Evolutionary conservation across 208 protist genomes (phyloP).

Genomic region (Wallacemonas collosoma): DNA sequence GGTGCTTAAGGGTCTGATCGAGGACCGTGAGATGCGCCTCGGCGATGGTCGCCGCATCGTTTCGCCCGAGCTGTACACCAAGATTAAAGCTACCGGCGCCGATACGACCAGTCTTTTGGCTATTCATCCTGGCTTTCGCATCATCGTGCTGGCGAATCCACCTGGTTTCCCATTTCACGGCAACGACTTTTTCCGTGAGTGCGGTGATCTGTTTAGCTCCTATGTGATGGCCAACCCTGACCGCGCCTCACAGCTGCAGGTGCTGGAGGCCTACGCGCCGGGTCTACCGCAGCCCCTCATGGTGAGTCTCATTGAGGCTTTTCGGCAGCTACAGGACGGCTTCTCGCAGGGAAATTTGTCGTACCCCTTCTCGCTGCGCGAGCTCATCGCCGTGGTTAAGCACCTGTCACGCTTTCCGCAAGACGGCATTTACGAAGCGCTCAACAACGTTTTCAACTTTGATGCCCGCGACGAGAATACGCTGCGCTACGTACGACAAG

Average conservation of each 20-base stretch:
- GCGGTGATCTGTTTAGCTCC: constrained; percentile 91
- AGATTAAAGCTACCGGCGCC: constrained; percentile 4
- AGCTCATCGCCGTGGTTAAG: constrained; percentile 94
- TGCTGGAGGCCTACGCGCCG: constrained; percentile 76
- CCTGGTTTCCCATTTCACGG: constrained; percentile 95
- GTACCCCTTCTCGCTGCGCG: constrained; percentile 92
- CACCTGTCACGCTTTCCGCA: constrained; percentile 90
- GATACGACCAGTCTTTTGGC: constrained; percentile 29
- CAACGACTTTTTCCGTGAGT: constrained; percentile 94
- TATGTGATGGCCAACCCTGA: constrained; percentile 94
- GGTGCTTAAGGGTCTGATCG: constrained; percentile 88
- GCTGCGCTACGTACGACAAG: constrained; percentile 64
- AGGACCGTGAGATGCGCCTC: constrained; percentile 87
- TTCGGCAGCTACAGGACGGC: constrained; percentile 68
- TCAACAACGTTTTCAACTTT: constrained; percentile 90
- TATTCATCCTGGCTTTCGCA: constrained; percentile 83
- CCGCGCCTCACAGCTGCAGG: constrained; percentile 73
- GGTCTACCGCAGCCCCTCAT: constrained; percentile 58
- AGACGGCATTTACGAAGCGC: constrained; percentile 79
- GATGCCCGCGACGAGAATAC: constrained; percentile 78
- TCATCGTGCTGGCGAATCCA: constrained; percentile 89
- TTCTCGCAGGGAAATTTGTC: constrained; percentile 88
- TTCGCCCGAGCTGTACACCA: constrained; percentile 27
- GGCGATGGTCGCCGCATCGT: constrained; percentile 78
- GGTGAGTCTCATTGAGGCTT: constrained; percentile 63